A percentile compares a stretch with the other conserved stretches of the same genome.
Evolutionary conservation across 495 filamentous ascomycete genomes (phyloP).

Genomic region (Talaromyces wortmannii): DNA sequence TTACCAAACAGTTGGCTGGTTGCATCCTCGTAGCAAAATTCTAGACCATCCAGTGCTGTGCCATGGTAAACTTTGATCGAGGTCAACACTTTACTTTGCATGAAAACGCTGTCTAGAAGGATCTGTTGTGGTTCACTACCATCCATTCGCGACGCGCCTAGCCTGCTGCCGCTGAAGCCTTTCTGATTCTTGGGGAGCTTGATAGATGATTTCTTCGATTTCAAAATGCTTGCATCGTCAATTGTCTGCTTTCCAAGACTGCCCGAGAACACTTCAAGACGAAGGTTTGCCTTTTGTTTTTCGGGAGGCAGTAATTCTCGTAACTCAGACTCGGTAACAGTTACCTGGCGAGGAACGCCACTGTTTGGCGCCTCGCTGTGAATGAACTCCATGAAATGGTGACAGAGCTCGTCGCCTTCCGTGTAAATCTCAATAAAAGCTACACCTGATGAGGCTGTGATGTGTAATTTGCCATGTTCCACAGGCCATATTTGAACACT

Average conservation of each 20-base stretch:
- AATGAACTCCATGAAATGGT: conserved; percentile 70
- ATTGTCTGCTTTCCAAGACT: conserved; percentile 66
- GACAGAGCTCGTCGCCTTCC: conserved; percentile 69
- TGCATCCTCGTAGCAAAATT: conserved; percentile 88
- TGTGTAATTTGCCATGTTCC: conserved; percentile 70
- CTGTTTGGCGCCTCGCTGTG: conserved; percentile 52
- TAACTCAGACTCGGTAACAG: conserved; percentile 69
- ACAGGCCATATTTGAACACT: conserved; percentile 86
- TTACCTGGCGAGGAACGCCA: conserved; percentile 59
- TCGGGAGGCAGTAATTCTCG: conserved; percentile 61
- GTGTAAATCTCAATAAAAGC: conserved; percentile 74
- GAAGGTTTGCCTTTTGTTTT: conserved; percentile 63
- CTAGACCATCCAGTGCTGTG: conserved; percentile 72
- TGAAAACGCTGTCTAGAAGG: conserved; percentile 62
- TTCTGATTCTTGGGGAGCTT: conserved; percentile 67
- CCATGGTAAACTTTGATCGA: conserved; percentile 75
- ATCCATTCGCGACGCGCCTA: conserved; percentile 68
- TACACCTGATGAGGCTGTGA: conserved; percentile 75
- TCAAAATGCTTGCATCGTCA: conserved; percentile 61
- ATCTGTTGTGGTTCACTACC: conserved; percentile 68
- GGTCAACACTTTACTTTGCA: conserved; percentile 66
- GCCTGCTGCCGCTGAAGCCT: conserved; percentile 68
- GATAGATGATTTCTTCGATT: conserved; percentile 62
- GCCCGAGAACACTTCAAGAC: conserved; percentile 64
- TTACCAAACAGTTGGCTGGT: conserved; percentile 88